Base-by-base conservation (phyloP, 2,329 filamentous ascomycete genomes). In the Penicillium hordei region DNA sequence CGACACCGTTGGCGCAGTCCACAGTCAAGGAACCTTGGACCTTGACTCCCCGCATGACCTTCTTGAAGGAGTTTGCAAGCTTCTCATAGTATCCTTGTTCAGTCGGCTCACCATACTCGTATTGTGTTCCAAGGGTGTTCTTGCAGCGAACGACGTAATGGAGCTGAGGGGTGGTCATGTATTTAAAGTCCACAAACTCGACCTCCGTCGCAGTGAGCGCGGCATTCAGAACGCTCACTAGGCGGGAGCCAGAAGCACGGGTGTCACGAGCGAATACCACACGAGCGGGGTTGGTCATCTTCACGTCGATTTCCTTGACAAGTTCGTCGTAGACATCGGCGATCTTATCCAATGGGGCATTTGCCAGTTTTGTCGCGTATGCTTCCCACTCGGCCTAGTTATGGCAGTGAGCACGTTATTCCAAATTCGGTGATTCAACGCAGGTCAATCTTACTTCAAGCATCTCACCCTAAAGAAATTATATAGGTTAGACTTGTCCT, bases 51-150 rank as follows among this genome's bases (percentile, higher is more conserved):
- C 87, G 86, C 77, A 97, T 88, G 55, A 93, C 90, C 61, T 86
- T 86, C 72, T 89, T 89, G 78, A 97, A 97, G 23, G 94, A 93
- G 58, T 86, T 83, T 40, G 86, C 84, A 53, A 97, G 84, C 81
- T 99, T 99, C 78, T 94, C 85, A 76, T 97, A 97, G 79, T 99
- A 99, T 36, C 94, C 94, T 58, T 86, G 82, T 79, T 97, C 93
- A 61, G 89, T 96, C 52, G 91, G 85, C 71, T 91, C 87, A 57
- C 94, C 94, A 72, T 97, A 99, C 19, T 91, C 85, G 66, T 92
- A 88, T 55, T 89, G 88, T 2, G 91, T 95, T 60, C 89, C 90
- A 68, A 94, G 85, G 1, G 93, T 97, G 79, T 99, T 99, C 78
- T 92, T 85, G 76, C 93, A 96, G 64, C 94, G 90, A 33, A 93